These are phyloP conservation scores for Karstenula rhodostoma DNA, from an alignment of 2,329 filamentous ascomycete genomes.

Conservation along the genomic window DNA sequence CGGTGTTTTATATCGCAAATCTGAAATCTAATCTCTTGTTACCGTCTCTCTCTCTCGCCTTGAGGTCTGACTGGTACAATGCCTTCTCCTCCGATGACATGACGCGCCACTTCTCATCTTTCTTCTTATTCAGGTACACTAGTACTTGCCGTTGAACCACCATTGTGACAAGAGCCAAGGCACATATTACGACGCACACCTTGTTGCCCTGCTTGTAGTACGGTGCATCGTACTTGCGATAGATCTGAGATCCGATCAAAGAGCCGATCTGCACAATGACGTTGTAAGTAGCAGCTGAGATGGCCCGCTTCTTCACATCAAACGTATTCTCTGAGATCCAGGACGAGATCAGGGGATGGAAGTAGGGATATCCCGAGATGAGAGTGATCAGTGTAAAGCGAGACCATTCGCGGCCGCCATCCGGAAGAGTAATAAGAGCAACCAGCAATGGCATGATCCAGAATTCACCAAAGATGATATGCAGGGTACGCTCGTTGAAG, in stretches of 20 bases:
- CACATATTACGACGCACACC: conserved; percentile 59
- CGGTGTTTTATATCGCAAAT: conserved; percentile 35
- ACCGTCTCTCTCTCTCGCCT: conserved; percentile 40
- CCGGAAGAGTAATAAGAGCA: conserved; percentile 46
- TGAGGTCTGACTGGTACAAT: conserved; percentile 56
- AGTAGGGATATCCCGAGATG: conserved; percentile 52
- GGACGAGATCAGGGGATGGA: conserved; percentile 67
- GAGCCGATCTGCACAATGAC: conserved; percentile 53
- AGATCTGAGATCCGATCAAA: conserved; percentile 55
- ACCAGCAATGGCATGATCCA: conserved; percentile 54
- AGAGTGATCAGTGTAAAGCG: conserved; percentile 50
- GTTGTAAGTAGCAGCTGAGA: conserved; percentile 71
- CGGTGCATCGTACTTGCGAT: conserved; percentile 63
- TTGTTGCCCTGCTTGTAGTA: conserved; percentile 63
- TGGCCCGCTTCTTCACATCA: conserved; percentile 67
- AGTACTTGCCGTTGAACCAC: conserved; percentile 58
- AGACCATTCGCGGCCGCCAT: conserved; percentile 47
- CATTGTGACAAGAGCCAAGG: conserved; percentile 59
- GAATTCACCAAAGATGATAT: conserved; percentile 53
- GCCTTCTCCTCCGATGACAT: conserved; percentile 60
- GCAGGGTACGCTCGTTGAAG: conserved; percentile 61
- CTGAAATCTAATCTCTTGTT: conserved; percentile 53
- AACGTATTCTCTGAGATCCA: conserved; percentile 70
- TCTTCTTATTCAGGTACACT: conserved; percentile 31
- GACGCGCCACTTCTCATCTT: conserved; percentile 58